Evolutionary conservation across 176 grass and related monocot species (phyloP).

Genomic region (Olyra latifolia): DNA sequence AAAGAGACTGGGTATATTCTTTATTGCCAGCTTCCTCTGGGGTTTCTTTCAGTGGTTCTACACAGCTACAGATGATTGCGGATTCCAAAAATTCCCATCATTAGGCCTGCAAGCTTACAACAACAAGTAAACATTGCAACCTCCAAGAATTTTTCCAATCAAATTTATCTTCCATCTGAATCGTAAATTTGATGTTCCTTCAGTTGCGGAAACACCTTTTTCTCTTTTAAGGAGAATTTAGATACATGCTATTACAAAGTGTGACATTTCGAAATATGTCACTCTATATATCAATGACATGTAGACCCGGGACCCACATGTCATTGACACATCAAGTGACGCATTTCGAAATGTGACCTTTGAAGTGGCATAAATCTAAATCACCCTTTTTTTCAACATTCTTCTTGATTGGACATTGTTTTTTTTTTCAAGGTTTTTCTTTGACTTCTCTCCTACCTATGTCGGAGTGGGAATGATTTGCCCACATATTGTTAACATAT

Average conservation of each 20-base stretch:
- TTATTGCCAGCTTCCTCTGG: conserved; percentile 53
- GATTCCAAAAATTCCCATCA: conserved; percentile 48
- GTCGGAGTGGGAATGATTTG: conserved; percentile 55
- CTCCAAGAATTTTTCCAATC: neutral
- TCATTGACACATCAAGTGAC: too few species aligned
- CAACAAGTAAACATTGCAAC: conserved; percentile 11
- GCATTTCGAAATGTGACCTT: too few species aligned
- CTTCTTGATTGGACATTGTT: neutral
- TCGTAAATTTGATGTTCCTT: neutral
- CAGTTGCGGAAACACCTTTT: neutral
- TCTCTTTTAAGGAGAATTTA: too few species aligned
- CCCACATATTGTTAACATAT: conserved; percentile 48
- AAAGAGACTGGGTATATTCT: conserved; percentile 43
- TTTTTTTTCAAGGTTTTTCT: conserved; percentile 39
- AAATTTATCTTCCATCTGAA: neutral
- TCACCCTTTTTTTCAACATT: neutral
- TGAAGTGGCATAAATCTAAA: too few species aligned
- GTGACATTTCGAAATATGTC: too few species aligned
- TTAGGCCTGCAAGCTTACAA: conserved; percentile 50
- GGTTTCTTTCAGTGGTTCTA: conserved; percentile 76
- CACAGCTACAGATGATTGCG: conserved; percentile 47
- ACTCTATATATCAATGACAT: too few species aligned
- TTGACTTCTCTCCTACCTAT: conserved; percentile 56
- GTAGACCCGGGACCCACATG: too few species aligned
- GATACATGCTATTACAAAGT: too few species aligned